Evolutionary conservation across 345 rosid genomes (phyloP).

Genomic region (Lenwebbia sp.): DNA sequence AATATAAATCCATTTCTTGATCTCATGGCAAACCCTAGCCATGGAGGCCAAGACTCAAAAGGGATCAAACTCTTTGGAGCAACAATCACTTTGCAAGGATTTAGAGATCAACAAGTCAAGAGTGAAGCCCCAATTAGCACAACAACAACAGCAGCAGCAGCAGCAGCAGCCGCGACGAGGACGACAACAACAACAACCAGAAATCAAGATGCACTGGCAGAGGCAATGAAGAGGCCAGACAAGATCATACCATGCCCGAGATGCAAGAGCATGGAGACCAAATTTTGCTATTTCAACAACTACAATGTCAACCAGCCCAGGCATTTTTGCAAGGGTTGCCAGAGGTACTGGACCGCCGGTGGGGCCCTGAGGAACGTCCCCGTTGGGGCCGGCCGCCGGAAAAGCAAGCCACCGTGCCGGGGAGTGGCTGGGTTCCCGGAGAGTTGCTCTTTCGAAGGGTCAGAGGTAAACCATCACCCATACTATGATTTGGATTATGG

Average conservation of each 20-base stretch:
- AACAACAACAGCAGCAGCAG: not conserved
- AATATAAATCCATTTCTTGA: not conserved
- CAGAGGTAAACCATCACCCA: slow-evolving; percentile 24
- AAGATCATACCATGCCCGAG: slow-evolving; percentile 89
- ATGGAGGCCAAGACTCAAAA: slow-evolving; percentile 37
- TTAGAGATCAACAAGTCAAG: not conserved
- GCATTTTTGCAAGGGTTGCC: slow-evolving; percentile 95
- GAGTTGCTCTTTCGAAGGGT: slow-evolving; percentile 25
- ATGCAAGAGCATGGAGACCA: slow-evolving; percentile 95
- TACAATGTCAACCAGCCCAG: slow-evolving; percentile 99
- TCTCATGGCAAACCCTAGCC: not conserved
- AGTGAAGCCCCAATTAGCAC: not conserved
- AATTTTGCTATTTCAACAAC: slow-evolving; percentile 93
- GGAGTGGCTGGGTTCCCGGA: slow-evolving; percentile 15
- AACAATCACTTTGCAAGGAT: slow-evolving; percentile 38
- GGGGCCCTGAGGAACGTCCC: slow-evolving; percentile 96
- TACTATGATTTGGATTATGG: slow-evolving; percentile 42
- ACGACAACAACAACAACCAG: not conserved
- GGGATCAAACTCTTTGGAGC: slow-evolving; percentile 87
- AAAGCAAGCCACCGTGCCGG: slow-evolving; percentile 53
- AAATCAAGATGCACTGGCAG: slow-evolving; percentile 9
- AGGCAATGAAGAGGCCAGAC: slow-evolving; percentile 57
- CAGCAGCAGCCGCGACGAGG: not conserved
- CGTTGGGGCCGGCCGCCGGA: slow-evolving; percentile 90
- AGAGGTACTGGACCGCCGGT: slow-evolving; percentile 97